Percentiles rank a stretch among this genome's conserved stretches.
phyloP scores from a whole-genome alignment of 768 basidiomycete species.

The Trametes elegans region DNA sequence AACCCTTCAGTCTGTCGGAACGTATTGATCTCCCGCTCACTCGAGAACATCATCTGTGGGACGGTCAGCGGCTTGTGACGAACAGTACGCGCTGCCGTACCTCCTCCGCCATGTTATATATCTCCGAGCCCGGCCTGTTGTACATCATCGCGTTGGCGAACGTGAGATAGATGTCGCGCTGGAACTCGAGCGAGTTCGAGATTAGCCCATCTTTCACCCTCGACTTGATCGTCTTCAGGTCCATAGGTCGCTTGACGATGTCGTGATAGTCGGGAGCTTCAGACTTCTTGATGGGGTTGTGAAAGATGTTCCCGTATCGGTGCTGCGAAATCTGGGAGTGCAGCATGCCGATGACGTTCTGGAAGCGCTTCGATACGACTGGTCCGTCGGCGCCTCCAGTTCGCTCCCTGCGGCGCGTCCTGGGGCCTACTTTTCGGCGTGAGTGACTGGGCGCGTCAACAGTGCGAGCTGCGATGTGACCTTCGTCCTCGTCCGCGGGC shows the following conservation, averaged over 20 bases:
- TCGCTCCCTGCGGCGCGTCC: constrained; percentile 22
- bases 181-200: constrained; percentile 79
- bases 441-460: neutral
- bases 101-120: constrained; percentile 90
- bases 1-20: constrained; percentile 79
- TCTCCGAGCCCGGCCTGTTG: constrained; percentile 81
- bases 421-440: constrained; percentile 17
- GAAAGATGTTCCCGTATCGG: constrained; percentile 86
- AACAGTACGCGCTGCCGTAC: constrained; percentile 42
- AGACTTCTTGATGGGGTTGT: constrained; percentile 81
- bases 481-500: constrained; percentile 63
- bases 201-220: constrained; percentile 83
- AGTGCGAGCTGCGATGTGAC: constrained; percentile 21
- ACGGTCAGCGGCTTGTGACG: neutral
- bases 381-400: constrained; percentile 21
- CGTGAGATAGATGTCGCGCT: constrained; percentile 89
- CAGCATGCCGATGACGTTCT: constrained; percentile 77
- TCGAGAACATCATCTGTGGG: constrained; percentile 71
- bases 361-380: constrained; percentile 63
- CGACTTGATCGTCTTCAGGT: constrained; percentile 89
- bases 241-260: constrained; percentile 93
- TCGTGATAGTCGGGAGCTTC: constrained; percentile 93
- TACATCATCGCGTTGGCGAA: constrained; percentile 99
- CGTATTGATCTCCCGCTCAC: constrained; percentile 60
- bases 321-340: constrained; percentile 82